phyloP scores from a whole-genome alignment of 345 rosid genomes.

The Sonneratia caseolaris region DNA sequence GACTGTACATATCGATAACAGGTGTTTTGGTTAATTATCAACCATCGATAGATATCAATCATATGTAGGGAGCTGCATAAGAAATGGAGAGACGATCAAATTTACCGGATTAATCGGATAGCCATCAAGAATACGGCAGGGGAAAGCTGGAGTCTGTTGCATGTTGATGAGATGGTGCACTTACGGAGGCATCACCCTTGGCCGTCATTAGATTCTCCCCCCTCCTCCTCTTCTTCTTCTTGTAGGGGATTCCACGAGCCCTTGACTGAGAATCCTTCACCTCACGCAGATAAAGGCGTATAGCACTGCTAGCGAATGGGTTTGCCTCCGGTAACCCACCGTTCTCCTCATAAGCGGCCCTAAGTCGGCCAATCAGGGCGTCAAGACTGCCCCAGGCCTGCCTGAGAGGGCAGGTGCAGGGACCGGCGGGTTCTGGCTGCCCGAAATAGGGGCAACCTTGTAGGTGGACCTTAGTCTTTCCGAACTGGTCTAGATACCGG shows the following conservation, averaged over 20 bases:
- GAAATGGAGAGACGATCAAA: not conserved
- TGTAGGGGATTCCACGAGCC: conserved; percentile 20
- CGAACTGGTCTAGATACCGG: conserved; percentile 71
- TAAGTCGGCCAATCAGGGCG: conserved; percentile 34
- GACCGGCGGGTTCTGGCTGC: conserved; percentile 30
- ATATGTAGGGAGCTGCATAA: not conserved
- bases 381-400: conserved; percentile 42
- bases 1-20: too few species aligned
- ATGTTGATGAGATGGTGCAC: not conserved
- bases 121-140: not conserved
- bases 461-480: conserved; percentile 79
- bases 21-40: not conserved
- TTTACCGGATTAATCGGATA: not conserved
- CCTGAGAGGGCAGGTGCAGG: conserved; percentile 31
- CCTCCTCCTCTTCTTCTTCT: conserved; percentile 15
- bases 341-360: conserved; percentile 35
- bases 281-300: conserved; percentile 14
- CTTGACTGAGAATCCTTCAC: conserved; percentile 18
- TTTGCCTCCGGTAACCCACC: conserved; percentile 31
- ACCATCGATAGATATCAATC: too few species aligned
- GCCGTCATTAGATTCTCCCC: not conserved
- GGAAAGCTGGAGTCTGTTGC: not conserved
- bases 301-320: conserved; percentile 24
- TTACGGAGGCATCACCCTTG: not conserved
- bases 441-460: conserved; percentile 49